Percentiles rank a stretch among this genome's conserved stretches.
These are phyloP conservation scores for Acorus gramineus DNA, from an alignment of 106 monocot species.

Conservation along the genomic window DNA sequence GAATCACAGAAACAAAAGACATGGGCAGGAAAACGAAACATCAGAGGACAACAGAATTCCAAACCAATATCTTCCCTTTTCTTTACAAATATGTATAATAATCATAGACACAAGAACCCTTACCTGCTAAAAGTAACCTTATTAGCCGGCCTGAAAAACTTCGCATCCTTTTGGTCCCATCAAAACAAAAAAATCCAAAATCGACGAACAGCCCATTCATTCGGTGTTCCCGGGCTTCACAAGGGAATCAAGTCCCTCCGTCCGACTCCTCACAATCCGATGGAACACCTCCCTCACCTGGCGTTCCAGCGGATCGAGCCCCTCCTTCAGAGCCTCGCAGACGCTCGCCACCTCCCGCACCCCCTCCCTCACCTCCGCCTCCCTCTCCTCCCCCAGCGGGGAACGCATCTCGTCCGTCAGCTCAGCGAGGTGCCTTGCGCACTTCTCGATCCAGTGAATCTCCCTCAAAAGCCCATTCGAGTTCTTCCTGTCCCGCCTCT, in stretches of 20 bases:
- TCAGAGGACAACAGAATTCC: too few relatives aligned
- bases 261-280: conserved; percentile 45
- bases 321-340: conserved; percentile 32
- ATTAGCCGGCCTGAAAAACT: too few relatives aligned
- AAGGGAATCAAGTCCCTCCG: conserved; percentile 42
- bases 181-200: too few relatives aligned
- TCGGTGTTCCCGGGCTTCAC: conserved; percentile 2
- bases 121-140: too few relatives aligned
- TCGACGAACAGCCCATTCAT: not conserved
- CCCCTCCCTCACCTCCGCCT: conserved; percentile 29
- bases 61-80: too few relatives aligned
- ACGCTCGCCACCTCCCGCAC: conserved; percentile 22
- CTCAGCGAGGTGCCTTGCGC: conserved; percentile 30
- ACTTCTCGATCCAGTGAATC: conserved; percentile 42
- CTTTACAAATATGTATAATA: too few relatives aligned
- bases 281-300: conserved; percentile 66
- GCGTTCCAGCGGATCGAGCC: conserved; percentile 42
- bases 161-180: too few relatives aligned
- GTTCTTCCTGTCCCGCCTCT: conserved; percentile 53
- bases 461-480: conserved; percentile 50
- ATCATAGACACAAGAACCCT: too few relatives aligned
- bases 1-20: too few relatives aligned
- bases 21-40: too few relatives aligned
- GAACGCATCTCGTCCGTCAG: conserved; percentile 28
- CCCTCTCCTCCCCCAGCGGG: conserved; percentile 40